phyloP scores from a whole-genome alignment of 75 land plant genomes.

The Azolla pinnata region DNA sequence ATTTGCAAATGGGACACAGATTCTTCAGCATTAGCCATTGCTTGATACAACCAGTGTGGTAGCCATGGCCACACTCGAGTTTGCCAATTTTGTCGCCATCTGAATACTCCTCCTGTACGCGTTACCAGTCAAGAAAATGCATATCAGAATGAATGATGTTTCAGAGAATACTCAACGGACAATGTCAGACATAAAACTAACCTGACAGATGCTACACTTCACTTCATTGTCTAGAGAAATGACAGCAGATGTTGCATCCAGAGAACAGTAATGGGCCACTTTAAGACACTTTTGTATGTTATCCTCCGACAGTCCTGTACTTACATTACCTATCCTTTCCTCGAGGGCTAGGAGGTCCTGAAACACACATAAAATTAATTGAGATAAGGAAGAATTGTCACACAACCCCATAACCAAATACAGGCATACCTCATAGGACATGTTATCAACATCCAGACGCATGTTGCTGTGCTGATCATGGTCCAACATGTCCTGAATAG shows the following conservation, averaged over 20 bases:
- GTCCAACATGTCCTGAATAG: no score
- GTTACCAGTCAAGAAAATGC: no score
- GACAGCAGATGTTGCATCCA: constrained; percentile 1
- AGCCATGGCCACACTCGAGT: constrained; percentile 56
- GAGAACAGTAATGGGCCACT: constrained; percentile 15
- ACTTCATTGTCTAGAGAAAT: constrained; percentile 7
- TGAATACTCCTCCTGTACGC: constrained; percentile 58
- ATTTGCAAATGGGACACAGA: constrained; percentile 67
- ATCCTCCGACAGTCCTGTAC: constrained; percentile 56
- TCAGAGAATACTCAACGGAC: neutral
- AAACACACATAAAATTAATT: neutral
- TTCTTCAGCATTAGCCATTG: constrained; percentile 67
- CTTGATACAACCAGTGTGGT: constrained; percentile 51
- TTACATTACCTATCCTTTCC: constrained; percentile 67
- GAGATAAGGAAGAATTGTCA: neutral
- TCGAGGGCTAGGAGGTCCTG: constrained; percentile 61
- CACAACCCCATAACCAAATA: neutral
- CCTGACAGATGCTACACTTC: constrained; percentile 84
- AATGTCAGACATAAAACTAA: constrained; percentile 6
- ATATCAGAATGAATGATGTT: no score
- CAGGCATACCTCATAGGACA: constrained; percentile 55
- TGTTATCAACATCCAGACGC: constrained; percentile 58
- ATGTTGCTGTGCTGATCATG: constrained; percentile 48
- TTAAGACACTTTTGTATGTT: constrained; percentile 29
- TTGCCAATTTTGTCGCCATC: constrained; percentile 50